These are phyloP conservation scores for Clonostachys sp. DNA, from an alignment of 2,329 filamentous ascomycete species.

Conservation along the genomic window DNA sequence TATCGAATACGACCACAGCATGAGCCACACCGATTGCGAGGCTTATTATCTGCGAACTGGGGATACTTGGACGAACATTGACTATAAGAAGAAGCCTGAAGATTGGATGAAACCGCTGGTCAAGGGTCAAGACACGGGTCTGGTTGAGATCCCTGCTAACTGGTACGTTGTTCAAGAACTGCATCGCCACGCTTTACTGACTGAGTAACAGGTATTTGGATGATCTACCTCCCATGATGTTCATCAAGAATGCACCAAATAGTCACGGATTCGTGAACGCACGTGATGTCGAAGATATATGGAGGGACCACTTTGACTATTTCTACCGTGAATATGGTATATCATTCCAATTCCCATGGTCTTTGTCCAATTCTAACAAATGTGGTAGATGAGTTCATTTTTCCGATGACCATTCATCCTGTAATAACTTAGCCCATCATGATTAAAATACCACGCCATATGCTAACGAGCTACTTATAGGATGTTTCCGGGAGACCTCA, in stretches of 20 bases:
- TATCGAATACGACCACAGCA: constrained; percentile 66
- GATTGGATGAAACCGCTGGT: constrained; percentile 64
- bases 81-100: constrained; percentile 57
- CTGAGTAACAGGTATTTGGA: constrained; percentile 22
- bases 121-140: constrained; percentile 51
- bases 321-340: constrained; percentile 64
- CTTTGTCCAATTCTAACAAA: too few relatives aligned
- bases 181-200: too few relatives aligned
- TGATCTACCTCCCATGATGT: constrained; percentile 66
- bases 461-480: too few relatives aligned
- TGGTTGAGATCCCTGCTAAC: constrained; percentile 60
- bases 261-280: constrained; percentile 55
- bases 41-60: constrained; percentile 60
- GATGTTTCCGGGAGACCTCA: constrained; percentile 70
- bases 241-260: constrained; percentile 62
- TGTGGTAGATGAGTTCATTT: constrained; percentile 61
- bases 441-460: too few relatives aligned
- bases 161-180: constrained; percentile 37
- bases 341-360: too few relatives aligned
- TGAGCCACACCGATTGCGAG: constrained; percentile 61
- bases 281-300: constrained; percentile 58
- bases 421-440: too few relatives aligned
- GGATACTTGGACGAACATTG: constrained; percentile 62
- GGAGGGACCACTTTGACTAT: constrained; percentile 66
- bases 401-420: constrained; percentile 74